Evolutionary conservation across 805 yeast genomes (phyloP).

Genomic region (Starmerella bacillaris): DNA sequence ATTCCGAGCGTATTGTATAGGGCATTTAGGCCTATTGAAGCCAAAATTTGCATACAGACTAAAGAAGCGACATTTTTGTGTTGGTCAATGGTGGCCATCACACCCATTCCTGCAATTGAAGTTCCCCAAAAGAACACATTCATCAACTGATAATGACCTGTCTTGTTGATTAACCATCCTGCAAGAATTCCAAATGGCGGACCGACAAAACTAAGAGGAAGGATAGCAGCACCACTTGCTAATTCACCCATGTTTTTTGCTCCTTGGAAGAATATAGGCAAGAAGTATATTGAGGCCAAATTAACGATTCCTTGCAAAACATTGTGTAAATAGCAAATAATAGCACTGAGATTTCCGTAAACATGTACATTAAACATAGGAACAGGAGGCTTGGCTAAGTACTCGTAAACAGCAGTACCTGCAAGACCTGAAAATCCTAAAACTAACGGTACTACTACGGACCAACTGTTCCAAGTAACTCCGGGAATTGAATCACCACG

Average conservation of each 20-base stretch:
- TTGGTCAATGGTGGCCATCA: constrained; percentile 25
- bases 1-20: constrained; percentile 27
- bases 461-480: constrained; percentile 38
- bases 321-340: constrained; percentile 26
- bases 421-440: constrained; percentile 27
- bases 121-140: constrained; percentile 24
- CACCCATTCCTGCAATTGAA: constrained; percentile 30
- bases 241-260: constrained; percentile 28
- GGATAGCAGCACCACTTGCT: constrained; percentile 30
- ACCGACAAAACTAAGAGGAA: constrained; percentile 29
- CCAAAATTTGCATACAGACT: constrained; percentile 30
- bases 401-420: constrained; percentile 22
- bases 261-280: constrained; percentile 35
- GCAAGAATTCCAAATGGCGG: constrained; percentile 23
- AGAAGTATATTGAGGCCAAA: constrained; percentile 20
- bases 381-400: constrained; percentile 21
- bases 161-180: constrained; percentile 27
- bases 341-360: constrained; percentile 24
- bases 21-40: constrained; percentile 33
- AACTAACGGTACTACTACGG: constrained; percentile 32
- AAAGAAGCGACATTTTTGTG: constrained; percentile 24
- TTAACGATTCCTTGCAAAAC: constrained; percentile 27
- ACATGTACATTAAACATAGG: constrained; percentile 33
- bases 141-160: constrained; percentile 28
- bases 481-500: constrained; percentile 32